A percentile compares a stretch with the other conserved stretches of the same genome.
phyloP scores from a whole-genome alignment of 169 alveolate species.

The Eimeria tenella region DNA sequence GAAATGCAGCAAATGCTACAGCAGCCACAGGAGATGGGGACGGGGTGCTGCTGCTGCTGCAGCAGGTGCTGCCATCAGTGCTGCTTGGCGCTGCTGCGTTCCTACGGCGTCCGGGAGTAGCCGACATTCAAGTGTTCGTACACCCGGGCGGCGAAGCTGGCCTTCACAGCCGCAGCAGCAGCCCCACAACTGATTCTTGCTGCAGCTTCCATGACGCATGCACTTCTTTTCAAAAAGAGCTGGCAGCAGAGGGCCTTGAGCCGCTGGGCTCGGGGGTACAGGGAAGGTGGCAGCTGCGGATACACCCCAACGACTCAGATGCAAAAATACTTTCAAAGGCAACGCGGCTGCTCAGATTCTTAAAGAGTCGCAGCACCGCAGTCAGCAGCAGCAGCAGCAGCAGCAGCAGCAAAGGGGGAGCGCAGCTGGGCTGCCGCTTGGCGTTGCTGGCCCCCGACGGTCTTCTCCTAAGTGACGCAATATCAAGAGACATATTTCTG shows the following conservation, averaged over 20 bases:
- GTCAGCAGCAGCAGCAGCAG: constrained; percentile 20
- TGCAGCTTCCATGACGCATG: background rate
- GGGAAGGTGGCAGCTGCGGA: constrained; percentile 1
- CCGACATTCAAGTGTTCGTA: constrained; percentile 47
- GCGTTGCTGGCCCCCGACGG: constrained; percentile 38
- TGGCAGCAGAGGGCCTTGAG: background rate
- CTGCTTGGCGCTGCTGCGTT: constrained; percentile 28
- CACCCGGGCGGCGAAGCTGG: background rate
- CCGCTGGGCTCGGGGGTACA: background rate
- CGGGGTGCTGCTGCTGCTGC: constrained; percentile 24
- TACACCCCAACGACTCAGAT: background rate
- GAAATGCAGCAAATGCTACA: background rate
- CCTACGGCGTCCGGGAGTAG: constrained; percentile 52
- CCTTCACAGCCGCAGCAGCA: background rate
- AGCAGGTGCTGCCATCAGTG: constrained; percentile 62
- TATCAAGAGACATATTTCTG: constrained; percentile 25
- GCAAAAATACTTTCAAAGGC: background rate
- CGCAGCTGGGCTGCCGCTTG: constrained; percentile 30
- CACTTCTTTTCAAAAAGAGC: background rate
- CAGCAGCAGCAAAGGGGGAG: background rate
- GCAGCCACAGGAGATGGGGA: background rate
- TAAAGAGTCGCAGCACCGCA: background rate
- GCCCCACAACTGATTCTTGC: background rate
- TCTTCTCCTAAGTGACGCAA: constrained; percentile 40
- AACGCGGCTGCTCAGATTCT: constrained; percentile 18